Evolutionary conservation across 176 grass and related monocot genomes (phyloP).

Genomic region (Carex myosuroides): DNA sequence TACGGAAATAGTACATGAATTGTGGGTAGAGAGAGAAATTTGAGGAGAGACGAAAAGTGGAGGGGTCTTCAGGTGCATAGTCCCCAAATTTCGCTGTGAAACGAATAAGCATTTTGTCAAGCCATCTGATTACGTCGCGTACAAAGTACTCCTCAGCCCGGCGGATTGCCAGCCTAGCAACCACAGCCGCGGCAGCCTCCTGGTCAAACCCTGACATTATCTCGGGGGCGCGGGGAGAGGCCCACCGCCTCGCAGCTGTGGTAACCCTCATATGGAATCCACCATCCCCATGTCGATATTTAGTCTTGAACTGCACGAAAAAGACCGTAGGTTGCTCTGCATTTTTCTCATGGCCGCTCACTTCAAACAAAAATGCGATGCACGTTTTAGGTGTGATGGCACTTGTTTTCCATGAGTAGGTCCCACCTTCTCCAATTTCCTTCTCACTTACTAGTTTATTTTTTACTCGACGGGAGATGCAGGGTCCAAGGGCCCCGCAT

Average conservation of each 20-base stretch:
- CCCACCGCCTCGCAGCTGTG: conserved; percentile 93
- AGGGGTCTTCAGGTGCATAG: conserved; percentile 87
- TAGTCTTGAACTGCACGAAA: conserved; percentile 98
- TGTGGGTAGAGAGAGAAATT: conserved; percentile 93
- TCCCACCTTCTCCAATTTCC: conserved; percentile 85
- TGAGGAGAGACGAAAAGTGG: conserved; percentile 78
- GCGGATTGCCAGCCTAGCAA: conserved; percentile 81
- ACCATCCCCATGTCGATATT: conserved; percentile 71
- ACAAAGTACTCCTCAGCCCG: conserved; percentile 80
- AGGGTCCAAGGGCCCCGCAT: conserved; percentile 95
- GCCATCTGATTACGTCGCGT: conserved; percentile 89
- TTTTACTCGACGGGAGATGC: conserved; percentile 54
- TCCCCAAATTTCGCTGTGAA: conserved; percentile 98
- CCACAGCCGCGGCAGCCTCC: conserved; percentile 83
- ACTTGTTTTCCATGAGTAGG: conserved; percentile 75
- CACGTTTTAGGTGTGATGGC: conserved; percentile 72
- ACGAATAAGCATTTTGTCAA: conserved; percentile 99
- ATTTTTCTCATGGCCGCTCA: conserved; percentile 39
- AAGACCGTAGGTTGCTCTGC: conserved; percentile 72
- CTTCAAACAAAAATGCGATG: conserved; percentile 89
- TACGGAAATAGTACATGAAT: conserved; percentile 91
- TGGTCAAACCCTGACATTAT: conserved; percentile 87
- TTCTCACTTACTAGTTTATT: conserved; percentile 76
- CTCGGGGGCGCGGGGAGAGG: conserved; percentile 60
- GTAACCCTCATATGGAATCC: conserved; percentile 72